phyloP scores from a whole-genome alignment of 2,329 filamentous ascomycete genomes.

The Trichoderma atroviride region DNA sequence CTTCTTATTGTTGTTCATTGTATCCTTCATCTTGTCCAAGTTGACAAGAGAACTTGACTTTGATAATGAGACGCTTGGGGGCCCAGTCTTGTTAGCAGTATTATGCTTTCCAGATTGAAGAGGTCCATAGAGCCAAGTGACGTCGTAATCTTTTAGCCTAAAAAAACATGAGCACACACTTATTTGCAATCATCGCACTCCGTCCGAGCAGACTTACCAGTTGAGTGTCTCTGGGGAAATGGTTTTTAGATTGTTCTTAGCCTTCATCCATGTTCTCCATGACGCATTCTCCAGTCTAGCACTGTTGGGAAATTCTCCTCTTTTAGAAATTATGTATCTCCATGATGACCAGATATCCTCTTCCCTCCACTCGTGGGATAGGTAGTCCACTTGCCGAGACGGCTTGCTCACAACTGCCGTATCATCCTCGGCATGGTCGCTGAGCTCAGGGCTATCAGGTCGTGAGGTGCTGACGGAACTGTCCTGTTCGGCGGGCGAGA shows the following conservation, averaged over 20 bases:
- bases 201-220: constrained; percentile 63
- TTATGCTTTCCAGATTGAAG: constrained; percentile 72
- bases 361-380: constrained; percentile 90
- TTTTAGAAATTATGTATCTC: constrained; percentile 85
- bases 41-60: constrained; percentile 67
- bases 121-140: constrained; percentile 96
- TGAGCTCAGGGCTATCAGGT: constrained; percentile 59
- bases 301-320: constrained; percentile 77
- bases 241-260: constrained; percentile 83
- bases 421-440: constrained; percentile 74
- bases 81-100: constrained; percentile 48
- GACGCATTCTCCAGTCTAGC: constrained; percentile 90
- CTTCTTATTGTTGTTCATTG: constrained; percentile 63
- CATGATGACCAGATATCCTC: constrained; percentile 98
- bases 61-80: constrained; percentile 49
- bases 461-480: constrained; percentile 54
- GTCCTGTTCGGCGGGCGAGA: constrained; percentile 59
- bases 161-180: constrained; percentile 33
- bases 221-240: constrained; percentile 90
- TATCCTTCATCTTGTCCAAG: constrained; percentile 56
- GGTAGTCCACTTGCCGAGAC: constrained; percentile 90
- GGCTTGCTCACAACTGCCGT: constrained; percentile 73
- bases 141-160: constrained; percentile 96
- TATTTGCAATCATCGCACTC: not conserved
- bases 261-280: constrained; percentile 95